Base-by-base conservation (phyloP, 495 filamentous ascomycete genomes). In the Talaromyces liani region DNA sequence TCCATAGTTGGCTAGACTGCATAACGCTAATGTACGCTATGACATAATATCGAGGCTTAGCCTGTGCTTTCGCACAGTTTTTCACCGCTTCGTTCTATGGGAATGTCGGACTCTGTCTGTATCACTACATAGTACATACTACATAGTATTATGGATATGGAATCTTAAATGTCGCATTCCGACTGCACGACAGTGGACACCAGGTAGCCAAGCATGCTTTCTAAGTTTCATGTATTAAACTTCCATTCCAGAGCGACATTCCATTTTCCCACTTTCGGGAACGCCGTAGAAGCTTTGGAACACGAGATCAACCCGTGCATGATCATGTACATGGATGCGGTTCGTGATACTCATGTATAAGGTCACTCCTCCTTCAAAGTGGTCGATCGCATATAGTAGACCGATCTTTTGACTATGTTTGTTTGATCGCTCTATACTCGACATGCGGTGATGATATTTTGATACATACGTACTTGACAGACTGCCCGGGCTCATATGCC, bases 31-130 rank as follows among this genome's bases (percentile, higher is more conserved):
- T 55, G 51, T 20, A 29, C 22, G 24, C 51, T 20, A 55, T 55
- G 51, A 55, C 51, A 55, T 55, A 55, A 55, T 55, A 4, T 20
- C 51, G 51, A 24, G 51, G 51, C 51, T 55, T 55, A 55, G 51
- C 51, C 51, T 24, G 25, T 7, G 51, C 7, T 29, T 54, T 24
- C 18, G 0, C 24, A 54, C 3, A 2, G 41, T 14, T 55, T 24
- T 55, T 25, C 25, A 55, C 51, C 51, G 45, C 45, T 49, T 49
- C 45, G 45, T 49, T 49, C 8, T 6, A 4, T 7, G 8, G 18
- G 45, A 49, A 20, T 49, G 45, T 49, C 45, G 45, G 45, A 7
- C 45, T 49, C 36, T 39, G 36, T 41, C 36, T 41, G 36, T 41
- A 41, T 16, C 36, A 41, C 36, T 36, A 39, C 12, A 14, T 39